A percentile compares a stretch with the other conserved stretches of the same genome.
phyloP scores from a whole-genome alignment of 441 rosid genomes.

The Syzygium malaccense region DNA sequence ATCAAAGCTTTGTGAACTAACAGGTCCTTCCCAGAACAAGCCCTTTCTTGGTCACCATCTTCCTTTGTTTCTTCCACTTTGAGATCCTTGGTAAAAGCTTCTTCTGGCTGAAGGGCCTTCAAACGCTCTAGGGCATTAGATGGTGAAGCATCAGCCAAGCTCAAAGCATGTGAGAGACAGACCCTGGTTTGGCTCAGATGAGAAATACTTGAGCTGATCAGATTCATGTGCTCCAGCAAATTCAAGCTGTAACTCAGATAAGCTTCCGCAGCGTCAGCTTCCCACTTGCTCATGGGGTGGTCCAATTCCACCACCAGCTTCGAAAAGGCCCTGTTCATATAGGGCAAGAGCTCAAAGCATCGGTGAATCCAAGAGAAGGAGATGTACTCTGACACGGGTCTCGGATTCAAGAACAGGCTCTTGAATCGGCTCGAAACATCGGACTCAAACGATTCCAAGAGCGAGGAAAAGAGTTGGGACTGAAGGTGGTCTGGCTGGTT shows the following conservation, averaged over 20 bases:
- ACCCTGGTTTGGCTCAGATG: constrained; percentile 37
- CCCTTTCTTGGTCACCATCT: constrained; percentile 2
- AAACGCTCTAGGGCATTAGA: constrained; percentile 24
- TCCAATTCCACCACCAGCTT: constrained; percentile 43
- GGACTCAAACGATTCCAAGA: constrained; percentile 28
- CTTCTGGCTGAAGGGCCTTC: constrained; percentile 14
- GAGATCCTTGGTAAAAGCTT: constrained; percentile 10
- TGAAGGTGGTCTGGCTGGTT: constrained; percentile 13
- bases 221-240: constrained; percentile 43
- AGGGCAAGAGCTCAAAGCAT: constrained; percentile 36
- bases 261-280: constrained; percentile 19
- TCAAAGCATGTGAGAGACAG: constrained; percentile 32
- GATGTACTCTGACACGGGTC: constrained; percentile 18
- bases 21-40: constrained; percentile 24
- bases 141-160: constrained; percentile 29
- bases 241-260: constrained; percentile 39
- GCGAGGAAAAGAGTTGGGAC: constrained; percentile 11
- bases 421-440: constrained; percentile 23
- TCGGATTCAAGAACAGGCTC: constrained; percentile 14
- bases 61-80: background rate
- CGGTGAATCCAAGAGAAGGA: constrained; percentile 33
- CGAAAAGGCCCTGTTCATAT: constrained; percentile 40
- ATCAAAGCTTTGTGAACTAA: constrained; percentile 31
- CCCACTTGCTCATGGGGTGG: constrained; percentile 42
- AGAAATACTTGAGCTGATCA: constrained; percentile 29